Evolutionary conservation across 2,329 filamentous ascomycete species (phyloP).

Genomic region (Talaromyces sp.): DNA sequence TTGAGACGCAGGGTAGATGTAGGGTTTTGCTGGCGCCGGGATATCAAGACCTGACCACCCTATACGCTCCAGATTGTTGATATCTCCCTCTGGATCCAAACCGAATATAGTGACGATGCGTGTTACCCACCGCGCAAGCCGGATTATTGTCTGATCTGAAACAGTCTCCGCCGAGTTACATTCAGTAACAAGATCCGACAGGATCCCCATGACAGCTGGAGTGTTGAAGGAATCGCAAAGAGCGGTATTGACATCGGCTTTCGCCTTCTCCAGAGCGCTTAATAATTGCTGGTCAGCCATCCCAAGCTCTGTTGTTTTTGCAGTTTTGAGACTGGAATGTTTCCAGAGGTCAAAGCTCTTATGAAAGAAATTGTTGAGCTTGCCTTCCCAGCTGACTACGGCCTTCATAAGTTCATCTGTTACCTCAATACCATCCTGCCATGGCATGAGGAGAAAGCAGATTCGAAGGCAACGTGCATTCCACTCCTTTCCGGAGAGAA

Average conservation of each 20-base stretch:
- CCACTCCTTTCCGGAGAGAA: conserved; percentile 62
- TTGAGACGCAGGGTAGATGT: conserved; percentile 51
- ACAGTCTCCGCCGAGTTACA: conserved; percentile 53
- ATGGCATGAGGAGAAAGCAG: conserved; percentile 81
- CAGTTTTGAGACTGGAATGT: too few species aligned
- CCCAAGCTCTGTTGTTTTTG: neutral
- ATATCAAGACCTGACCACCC: conserved; percentile 55
- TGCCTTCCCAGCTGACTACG: conserved; percentile 46
- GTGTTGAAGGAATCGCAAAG: conserved; percentile 86
- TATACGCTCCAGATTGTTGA: conserved; percentile 55
- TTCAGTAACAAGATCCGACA: conserved; percentile 70
- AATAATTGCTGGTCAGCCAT: neutral
- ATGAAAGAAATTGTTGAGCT: too few species aligned
- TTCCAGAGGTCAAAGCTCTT: too few species aligned
- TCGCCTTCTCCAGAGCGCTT: conserved; percentile 47
- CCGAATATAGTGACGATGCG: conserved; percentile 79
- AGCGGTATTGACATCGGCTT: conserved; percentile 54
- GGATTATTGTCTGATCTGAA: conserved; percentile 50
- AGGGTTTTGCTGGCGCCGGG: conserved; percentile 51
- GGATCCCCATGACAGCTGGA: conserved; percentile 65
- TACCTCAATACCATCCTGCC: conserved; percentile 89
- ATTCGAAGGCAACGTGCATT: conserved; percentile 74
- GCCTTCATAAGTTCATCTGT: conserved; percentile 72
- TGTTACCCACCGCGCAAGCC: conserved; percentile 64
- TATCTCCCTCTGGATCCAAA: conserved; percentile 48